These are phyloP conservation scores for Geotrichum bryndzae DNA, from an alignment of 1,139 yeast genomes.

Conservation along the genomic window DNA sequence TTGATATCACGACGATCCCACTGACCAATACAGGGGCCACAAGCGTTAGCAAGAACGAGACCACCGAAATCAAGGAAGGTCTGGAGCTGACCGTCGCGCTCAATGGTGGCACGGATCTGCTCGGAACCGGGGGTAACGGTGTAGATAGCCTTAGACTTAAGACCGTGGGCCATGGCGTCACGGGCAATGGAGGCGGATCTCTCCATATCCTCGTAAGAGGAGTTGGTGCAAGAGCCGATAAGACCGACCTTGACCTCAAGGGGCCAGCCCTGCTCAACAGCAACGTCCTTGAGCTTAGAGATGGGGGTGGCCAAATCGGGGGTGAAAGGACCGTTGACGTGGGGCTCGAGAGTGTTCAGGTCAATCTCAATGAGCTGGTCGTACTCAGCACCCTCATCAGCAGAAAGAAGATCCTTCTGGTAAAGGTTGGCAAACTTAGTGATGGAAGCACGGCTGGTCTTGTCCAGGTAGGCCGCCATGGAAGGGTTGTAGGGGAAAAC, in stretches of 20 bases:
- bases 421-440: conserved; percentile 58
- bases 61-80: conserved; percentile 92
- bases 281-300: conserved; percentile 59
- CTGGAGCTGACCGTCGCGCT: conserved; percentile 90
- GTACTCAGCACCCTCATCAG: conserved; percentile 78
- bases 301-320: conserved; percentile 90
- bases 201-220: conserved; percentile 96
- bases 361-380: conserved; percentile 80
- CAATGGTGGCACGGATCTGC: conserved; percentile 94
- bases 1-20: conserved; percentile 65
- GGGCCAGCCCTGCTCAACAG: conserved; percentile 75
- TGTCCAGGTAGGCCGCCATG: conserved; percentile 68
- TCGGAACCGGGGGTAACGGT: conserved; percentile 98
- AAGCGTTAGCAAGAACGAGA: conserved; percentile 90
- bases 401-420: conserved; percentile 54
- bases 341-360: conserved; percentile 72
- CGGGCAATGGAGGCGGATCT: conserved; percentile 82
- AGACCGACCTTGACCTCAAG: conserved; percentile 61
- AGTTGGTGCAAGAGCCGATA: conserved; percentile 96
- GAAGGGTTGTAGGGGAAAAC: conserved; percentile 93
- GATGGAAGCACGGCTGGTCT: conserved; percentile 76
- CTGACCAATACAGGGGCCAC: conserved; percentile 99
- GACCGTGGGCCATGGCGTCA: conserved; percentile 79
- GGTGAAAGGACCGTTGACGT: conserved; percentile 90
- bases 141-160: conserved; percentile 87